Evolutionary conservation across 2,329 filamentous ascomycete species (phyloP).

Genomic region (Helicocarpus griseus): DNA sequence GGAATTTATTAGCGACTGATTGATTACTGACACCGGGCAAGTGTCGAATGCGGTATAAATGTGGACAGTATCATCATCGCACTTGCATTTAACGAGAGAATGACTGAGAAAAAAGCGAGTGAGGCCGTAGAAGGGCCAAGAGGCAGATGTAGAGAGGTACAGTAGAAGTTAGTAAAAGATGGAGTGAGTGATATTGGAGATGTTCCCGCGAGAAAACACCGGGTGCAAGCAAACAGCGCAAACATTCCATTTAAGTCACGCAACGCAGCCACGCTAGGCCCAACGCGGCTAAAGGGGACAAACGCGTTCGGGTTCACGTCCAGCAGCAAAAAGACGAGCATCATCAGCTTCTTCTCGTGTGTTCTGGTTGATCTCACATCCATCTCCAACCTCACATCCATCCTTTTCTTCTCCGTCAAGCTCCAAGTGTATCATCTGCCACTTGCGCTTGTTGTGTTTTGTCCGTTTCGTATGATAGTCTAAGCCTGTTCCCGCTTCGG

Average conservation of each 20-base stretch:
- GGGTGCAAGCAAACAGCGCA: conserved; percentile 14
- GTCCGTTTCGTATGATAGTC: not conserved
- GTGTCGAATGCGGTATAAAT: not conserved
- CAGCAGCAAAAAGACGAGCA: too few species aligned
- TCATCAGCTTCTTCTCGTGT: not conserved
- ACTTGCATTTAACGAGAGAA: not conserved
- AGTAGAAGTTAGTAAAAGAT: not conserved
- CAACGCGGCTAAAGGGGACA: not conserved
- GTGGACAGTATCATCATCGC: not conserved
- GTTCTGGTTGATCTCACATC: not conserved
- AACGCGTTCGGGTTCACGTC: not conserved
- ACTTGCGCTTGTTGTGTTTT: not conserved
- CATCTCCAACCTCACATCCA: not conserved
- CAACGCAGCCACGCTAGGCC: conserved; percentile 3
- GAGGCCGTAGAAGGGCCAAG: not conserved
- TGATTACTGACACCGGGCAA: not conserved
- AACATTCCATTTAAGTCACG: conserved; percentile 10
- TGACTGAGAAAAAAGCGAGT: not conserved
- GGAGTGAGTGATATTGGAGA: not conserved
- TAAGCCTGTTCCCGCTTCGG: not conserved
- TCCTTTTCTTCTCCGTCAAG: too few species aligned
- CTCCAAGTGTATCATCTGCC: not conserved
- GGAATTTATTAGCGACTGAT: not conserved
- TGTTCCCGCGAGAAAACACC: not conserved
- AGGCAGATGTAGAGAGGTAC: not conserved